Evolutionary conservation across 179 eudicot genomes (phyloP).

Genomic region (Beta macrorhiza): DNA sequence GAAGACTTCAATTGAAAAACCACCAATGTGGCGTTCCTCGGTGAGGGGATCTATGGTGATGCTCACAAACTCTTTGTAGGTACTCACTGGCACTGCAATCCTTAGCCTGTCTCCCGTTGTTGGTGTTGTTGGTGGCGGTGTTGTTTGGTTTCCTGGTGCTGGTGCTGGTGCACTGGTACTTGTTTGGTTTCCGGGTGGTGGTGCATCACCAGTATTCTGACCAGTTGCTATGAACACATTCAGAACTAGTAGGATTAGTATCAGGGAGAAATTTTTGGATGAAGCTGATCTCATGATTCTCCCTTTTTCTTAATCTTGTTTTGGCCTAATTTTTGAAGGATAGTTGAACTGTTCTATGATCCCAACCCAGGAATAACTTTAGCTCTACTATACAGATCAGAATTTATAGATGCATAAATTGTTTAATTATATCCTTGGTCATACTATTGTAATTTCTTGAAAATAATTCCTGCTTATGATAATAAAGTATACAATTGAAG

Average conservation of each 20-base stretch:
- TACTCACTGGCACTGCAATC: conserved; percentile 31
- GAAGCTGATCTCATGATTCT: neutral
- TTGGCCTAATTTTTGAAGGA: neutral
- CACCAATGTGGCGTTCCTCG: conserved; percentile 5
- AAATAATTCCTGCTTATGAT: neutral
- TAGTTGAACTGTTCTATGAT: neutral
- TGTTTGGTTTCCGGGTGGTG: conserved; percentile 15
- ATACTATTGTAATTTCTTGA: neutral
- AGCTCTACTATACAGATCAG: neutral
- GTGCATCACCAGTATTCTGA: conserved; percentile 16
- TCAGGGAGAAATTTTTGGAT: neutral
- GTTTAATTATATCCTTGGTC: neutral
- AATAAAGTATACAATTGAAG: neutral
- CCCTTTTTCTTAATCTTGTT: neutral
- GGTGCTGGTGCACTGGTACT: neutral
- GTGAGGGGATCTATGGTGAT: conserved; percentile 10
- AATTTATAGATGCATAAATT: neutral
- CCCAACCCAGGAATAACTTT: neutral
- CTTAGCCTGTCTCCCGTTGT: neutral
- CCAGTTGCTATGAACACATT: neutral
- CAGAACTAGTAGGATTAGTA: conserved; percentile 15
- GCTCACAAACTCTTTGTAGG: conserved; percentile 26
- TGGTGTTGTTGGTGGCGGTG: neutral
- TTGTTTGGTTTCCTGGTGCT: conserved; percentile 4
- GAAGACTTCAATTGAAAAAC: conserved; percentile 34